These are phyloP conservation scores for Allomyces arbusculus DNA, from an alignment of 192 early-diverging fungal genomes.

Conservation along the genomic window DNA sequence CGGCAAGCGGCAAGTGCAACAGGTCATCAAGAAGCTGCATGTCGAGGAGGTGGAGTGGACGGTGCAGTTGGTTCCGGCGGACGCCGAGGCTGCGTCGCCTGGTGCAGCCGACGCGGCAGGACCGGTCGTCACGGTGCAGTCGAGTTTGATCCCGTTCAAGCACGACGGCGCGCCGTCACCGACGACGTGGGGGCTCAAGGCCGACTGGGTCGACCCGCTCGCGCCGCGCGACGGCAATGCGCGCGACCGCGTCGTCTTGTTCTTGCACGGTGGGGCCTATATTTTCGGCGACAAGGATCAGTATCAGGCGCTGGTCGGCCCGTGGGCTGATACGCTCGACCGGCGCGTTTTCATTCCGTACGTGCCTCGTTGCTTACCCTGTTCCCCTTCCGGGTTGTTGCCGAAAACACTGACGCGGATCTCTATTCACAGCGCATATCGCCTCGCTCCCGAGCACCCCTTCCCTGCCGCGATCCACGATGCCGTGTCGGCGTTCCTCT, in stretches of 20 bases:
- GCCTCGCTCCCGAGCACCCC: constrained; percentile 54
- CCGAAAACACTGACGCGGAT: not conserved
- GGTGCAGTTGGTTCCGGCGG: not conserved
- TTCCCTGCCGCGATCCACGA: constrained; percentile 73
- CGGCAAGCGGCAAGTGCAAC: not conserved
- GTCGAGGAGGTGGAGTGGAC: not conserved
- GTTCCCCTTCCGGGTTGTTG: not conserved
- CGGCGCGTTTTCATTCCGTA: constrained; percentile 19
- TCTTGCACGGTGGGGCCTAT: constrained; percentile 59
- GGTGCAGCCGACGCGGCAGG: too few species aligned
- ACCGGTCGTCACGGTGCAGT: not conserved
- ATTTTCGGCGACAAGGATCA: constrained; percentile 14
- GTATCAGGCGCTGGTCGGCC: constrained; percentile 16
- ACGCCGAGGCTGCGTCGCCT: too few species aligned
- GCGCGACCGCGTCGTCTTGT: constrained; percentile 35
- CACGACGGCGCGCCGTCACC: not conserved
- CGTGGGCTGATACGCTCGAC: constrained; percentile 25
- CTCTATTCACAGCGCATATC: constrained; percentile 36
- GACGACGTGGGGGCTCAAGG: not conserved
- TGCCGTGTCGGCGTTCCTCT: constrained; percentile 50
- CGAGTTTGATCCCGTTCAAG: not conserved
- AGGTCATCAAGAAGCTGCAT: not conserved
- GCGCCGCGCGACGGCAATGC: not conserved
- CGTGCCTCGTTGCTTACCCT: not conserved
- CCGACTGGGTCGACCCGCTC: not conserved